Conservation (phyloP, 2,329 filamentous ascomycete species). For the Lomentospora prolificans region DNA sequence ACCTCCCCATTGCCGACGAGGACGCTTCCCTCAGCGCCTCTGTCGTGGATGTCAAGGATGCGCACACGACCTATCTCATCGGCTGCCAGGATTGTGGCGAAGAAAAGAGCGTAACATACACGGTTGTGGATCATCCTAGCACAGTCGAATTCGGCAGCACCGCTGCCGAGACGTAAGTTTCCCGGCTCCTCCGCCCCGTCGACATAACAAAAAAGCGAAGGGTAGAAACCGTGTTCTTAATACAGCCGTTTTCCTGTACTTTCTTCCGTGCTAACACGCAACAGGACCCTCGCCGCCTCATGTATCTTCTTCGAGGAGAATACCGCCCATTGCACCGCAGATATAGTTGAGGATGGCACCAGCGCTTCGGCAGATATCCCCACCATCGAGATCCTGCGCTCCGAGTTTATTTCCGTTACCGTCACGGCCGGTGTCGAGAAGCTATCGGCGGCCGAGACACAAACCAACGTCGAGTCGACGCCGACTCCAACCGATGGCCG, state of each 20-base stretch:
- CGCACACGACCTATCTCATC: not conserved
- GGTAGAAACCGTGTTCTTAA: no score
- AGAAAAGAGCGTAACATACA: not conserved
- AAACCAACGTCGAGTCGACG: not conserved
- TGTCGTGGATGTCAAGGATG: not conserved
- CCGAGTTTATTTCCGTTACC: not conserved
- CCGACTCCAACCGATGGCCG: not conserved
- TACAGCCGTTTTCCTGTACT: no score
- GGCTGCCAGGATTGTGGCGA: not conserved
- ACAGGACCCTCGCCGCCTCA: not conserved
- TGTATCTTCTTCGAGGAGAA: not conserved
- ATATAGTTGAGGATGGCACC: not conserved
- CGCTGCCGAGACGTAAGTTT: not conserved
- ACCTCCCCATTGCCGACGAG: not conserved
- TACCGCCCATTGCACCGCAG: not conserved
- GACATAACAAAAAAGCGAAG: no score
- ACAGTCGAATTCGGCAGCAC: not conserved
- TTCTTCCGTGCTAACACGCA: not conserved
- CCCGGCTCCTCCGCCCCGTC: not conserved
- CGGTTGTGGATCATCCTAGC: not conserved
- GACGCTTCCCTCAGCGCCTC: not conserved
- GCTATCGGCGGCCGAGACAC: not conserved
- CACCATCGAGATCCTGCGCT: not conserved
- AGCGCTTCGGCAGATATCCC: not conserved
- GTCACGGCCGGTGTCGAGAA: not conserved